Base-by-base conservation (phyloP, 495 filamentous ascomycete genomes). In the Xylaria palmicola region DNA sequence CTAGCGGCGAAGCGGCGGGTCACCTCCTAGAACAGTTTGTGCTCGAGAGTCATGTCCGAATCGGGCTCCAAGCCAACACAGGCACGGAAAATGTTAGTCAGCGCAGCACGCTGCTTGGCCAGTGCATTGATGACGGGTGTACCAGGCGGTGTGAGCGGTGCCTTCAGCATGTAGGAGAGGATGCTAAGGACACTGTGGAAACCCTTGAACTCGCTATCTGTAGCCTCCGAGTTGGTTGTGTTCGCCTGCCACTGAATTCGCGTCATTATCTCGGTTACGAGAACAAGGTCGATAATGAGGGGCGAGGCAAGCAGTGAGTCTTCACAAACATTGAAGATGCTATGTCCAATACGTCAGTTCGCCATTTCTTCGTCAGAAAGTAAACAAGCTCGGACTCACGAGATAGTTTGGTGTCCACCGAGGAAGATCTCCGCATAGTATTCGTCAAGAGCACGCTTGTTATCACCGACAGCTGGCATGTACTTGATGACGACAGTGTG, bases 381-480 rank as follows among this genome's bases (percentile, higher is more conserved):
- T 34, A 8, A 20, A 29, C 34, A 4, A 4, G n/a, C 1, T 34
- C 20, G 17, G 32, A 75, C 81, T 76, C 74, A 85, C 81, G 85
- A 87, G 77, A 98, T 98, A 65, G 92, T 97, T 81, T 98, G 94
- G 79, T 98, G 95, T 29, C 94, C 94, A 64, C 94, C 94, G 81
- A 97, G 85, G 86, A 98, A 98, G 77, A 98, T 98, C 83, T 98
- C 95, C 56, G 90, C 95, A 69, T 96, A 97, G 83, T 98, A 98
- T 80, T 98, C 94, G 70, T 98, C 94, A 45, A 98, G 82, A 53
- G 94, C 94, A 69, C 94, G 95, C 86, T 98, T 98, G 84, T 96
- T 95, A 79, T 98, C 94, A 57, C 94, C 94, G 43, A 98, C 94
- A 66, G 93, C 93, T 13, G 95, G 94, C 92, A 98, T 96, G 83